phyloP scores from a whole-genome alignment of 108 stramenopile species.

The Cyclotella baltica region DNA sequence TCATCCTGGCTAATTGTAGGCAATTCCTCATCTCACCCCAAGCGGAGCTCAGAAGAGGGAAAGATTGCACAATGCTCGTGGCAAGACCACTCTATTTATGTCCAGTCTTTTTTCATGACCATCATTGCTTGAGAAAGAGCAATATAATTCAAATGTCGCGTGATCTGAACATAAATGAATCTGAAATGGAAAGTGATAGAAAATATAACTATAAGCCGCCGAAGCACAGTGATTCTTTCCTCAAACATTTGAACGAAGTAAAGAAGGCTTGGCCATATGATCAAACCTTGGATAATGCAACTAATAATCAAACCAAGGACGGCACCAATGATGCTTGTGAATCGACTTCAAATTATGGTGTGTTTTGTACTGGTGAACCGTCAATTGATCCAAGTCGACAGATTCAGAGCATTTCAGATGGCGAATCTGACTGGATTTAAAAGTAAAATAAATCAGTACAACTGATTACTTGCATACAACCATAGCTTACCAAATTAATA shows the following conservation, averaged over 20 bases:
- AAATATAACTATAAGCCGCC: conserved; percentile 19
- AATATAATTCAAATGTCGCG: not conserved
- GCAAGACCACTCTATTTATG: no score
- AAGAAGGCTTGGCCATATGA: conserved; percentile 34
- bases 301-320: not conserved
- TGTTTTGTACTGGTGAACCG: conserved; percentile 44
- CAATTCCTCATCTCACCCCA: no score
- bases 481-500: not conserved
- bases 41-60: no score
- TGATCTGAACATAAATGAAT: not conserved
- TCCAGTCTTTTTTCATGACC: not conserved
- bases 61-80: no score
- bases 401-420: conserved; percentile 39
- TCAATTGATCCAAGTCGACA: conserved; percentile 41
- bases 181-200: not conserved
- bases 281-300: not conserved
- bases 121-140: not conserved
- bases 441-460: not conserved
- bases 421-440: conserved; percentile 48
- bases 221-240: conserved; percentile 37
- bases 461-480: not conserved
- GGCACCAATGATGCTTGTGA: not conserved
- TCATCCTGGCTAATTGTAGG: no score
- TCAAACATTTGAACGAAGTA: conserved; percentile 32
- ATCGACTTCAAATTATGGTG: conserved; percentile 7